phyloP scores from a whole-genome alignment of 495 filamentous ascomycete genomes.

The Penicillium turbatum region DNA sequence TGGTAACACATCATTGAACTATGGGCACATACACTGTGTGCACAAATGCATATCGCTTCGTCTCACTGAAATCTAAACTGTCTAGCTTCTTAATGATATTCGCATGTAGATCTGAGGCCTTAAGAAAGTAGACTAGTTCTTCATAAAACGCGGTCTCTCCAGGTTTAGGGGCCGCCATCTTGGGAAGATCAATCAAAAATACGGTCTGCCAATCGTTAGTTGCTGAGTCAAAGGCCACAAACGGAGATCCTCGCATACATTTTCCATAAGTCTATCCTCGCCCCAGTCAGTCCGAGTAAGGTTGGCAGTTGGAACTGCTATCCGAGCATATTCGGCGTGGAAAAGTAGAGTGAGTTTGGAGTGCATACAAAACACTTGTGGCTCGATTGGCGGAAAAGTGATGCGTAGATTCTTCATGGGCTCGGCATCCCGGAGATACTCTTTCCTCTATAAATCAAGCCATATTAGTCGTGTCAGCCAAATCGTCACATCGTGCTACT shows the following conservation, averaged over 20 bases:
- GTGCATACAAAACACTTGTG: slow-evolving; percentile 70
- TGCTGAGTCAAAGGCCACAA: not conserved
- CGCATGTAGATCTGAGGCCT: slow-evolving; percentile 60
- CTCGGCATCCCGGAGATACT: slow-evolving; percentile 43
- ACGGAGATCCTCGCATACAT: slow-evolving; percentile 39
- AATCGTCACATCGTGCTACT: slow-evolving; percentile 5
- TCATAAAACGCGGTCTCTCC: slow-evolving; percentile 54
- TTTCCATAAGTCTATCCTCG: slow-evolving; percentile 73
- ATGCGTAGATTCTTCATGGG: slow-evolving; percentile 49
- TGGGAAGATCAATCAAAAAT: slow-evolving; percentile 82
- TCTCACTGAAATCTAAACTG: slow-evolving; percentile 72
- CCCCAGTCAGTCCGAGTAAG: slow-evolving; percentile 82
- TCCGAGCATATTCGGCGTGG: slow-evolving; percentile 60
- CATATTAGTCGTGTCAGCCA: not conserved
- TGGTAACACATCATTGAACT: not conserved
- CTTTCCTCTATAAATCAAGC: slow-evolving; percentile 19
- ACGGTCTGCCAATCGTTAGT: slow-evolving; percentile 47
- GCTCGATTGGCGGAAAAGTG: slow-evolving; percentile 75
- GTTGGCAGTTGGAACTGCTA: slow-evolving; percentile 80
- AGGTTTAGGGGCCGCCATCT: slow-evolving; percentile 27
- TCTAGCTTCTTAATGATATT: slow-evolving; percentile 54
- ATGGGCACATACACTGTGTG: slow-evolving; percentile 57
- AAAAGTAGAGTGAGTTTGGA: slow-evolving; percentile 85
- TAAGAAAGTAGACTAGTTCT: slow-evolving; percentile 67
- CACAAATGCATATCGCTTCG: slow-evolving; percentile 67